A percentile compares a stretch with the other conserved stretches of the same genome.
phyloP scores from a whole-genome alignment of 208 protist genomes.

The Naegleria fowleri region DNA sequence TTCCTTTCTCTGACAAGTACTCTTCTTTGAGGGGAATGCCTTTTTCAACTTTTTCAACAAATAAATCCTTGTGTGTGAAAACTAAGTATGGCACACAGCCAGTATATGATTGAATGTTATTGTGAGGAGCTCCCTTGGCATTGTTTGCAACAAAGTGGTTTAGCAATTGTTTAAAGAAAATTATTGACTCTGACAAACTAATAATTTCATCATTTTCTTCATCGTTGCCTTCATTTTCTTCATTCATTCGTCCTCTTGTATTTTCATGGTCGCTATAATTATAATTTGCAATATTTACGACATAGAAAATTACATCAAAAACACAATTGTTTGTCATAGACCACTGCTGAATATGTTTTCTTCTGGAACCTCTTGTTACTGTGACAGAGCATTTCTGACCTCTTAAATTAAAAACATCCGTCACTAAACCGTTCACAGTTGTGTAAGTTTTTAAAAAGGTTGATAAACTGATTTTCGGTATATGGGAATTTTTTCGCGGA shows the following conservation, averaged over 20 bases:
- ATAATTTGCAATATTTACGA: neutral
- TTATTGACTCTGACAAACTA: neutral
- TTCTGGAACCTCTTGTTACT: neutral
- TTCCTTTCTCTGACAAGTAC: neutral
- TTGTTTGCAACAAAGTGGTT: neutral
- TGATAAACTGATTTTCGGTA: neutral
- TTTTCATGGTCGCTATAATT: neutral
- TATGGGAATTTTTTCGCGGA: neutral
- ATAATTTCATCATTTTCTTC: neutral
- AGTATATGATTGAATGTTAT: too few species aligned
- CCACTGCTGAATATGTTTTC: neutral
- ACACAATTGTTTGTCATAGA: neutral
- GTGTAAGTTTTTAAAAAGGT: neutral
- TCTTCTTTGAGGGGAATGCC: neutral
- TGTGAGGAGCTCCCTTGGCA: too few species aligned
- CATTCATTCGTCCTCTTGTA: too few species aligned
- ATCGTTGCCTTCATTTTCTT: neutral
- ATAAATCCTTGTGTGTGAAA: neutral
- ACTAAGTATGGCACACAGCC: neutral
- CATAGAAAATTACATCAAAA: neutral
- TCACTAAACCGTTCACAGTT: neutral
- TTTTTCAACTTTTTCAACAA: neutral
- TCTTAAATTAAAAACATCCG: neutral
- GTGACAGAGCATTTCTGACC: neutral
- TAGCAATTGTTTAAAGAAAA: neutral